A percentile compares a stretch with the other conserved stretches of the same genome.
Conservation (phyloP, 306 rosid genomes). For the Lablab purpureus region DNA sequence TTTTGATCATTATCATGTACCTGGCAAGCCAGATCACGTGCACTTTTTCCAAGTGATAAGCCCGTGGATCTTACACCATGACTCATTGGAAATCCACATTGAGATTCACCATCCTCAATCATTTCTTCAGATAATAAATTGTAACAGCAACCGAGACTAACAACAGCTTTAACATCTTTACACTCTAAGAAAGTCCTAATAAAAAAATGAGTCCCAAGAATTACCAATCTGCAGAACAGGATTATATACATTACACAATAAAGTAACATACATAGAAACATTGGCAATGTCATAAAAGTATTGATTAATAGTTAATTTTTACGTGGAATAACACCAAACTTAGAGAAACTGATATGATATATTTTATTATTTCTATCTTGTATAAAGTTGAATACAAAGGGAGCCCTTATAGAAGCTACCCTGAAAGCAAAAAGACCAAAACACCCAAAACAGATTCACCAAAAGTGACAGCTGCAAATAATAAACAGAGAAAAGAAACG, state of each 20-base stretch:
- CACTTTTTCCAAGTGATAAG: conserved; percentile 78
- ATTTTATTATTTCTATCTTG: too few relatives aligned
- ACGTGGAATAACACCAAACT: conserved; percentile 12
- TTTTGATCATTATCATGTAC: conserved; percentile 47
- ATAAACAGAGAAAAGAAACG: too few relatives aligned
- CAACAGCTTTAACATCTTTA: conserved; percentile 84
- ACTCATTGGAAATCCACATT: conserved; percentile 88
- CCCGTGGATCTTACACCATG: conserved; percentile 65
- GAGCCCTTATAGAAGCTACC: too few relatives aligned
- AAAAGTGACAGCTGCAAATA: too few relatives aligned
- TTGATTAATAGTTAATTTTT: background rate
- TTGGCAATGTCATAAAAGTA: conserved; percentile 7
- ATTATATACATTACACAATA: background rate
- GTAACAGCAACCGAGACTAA: conserved; percentile 93
- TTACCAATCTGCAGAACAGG: conserved; percentile 37
- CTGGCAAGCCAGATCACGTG: conserved; percentile 96
- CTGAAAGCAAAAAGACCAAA: too few relatives aligned
- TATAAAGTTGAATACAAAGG: too few relatives aligned
- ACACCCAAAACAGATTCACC: too few relatives aligned
- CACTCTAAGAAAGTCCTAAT: conserved; percentile 81
- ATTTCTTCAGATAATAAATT: conserved; percentile 84
- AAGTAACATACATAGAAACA: conserved; percentile 28
- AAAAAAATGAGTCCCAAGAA: conserved; percentile 39
- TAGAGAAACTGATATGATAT: too few relatives aligned
- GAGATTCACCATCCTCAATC: conserved; percentile 51